Conservation (phyloP, 139 green algal species). For the Chlamydomonas applanata region DNA sequence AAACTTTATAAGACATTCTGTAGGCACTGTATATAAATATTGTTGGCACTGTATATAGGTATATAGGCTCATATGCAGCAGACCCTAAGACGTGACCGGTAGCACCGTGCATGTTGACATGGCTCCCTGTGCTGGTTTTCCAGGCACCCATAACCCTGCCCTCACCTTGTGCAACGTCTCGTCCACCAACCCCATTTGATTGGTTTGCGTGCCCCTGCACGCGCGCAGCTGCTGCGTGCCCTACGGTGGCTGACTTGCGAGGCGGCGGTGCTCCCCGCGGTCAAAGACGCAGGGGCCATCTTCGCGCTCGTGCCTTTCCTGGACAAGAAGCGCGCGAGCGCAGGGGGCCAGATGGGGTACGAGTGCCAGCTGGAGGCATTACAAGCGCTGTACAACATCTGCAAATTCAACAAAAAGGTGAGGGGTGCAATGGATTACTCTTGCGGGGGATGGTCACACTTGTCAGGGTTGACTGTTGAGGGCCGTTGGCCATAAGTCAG, state of each 20-base stretch:
- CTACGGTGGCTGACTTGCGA: slow-evolving; percentile 50
- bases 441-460: not conserved
- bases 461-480: too few species aligned
- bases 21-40: too few species aligned
- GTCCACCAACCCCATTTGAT: not conserved
- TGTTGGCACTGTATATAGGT: too few species aligned
- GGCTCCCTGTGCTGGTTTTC: not conserved
- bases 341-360: not conserved
- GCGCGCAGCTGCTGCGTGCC: slow-evolving; percentile 38
- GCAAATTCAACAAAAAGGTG: slow-evolving; percentile 70
- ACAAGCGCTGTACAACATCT: slow-evolving; percentile 75
- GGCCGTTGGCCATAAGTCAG: too few species aligned
- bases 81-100: too few species aligned
- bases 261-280: slow-evolving; percentile 34
- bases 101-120: too few species aligned
- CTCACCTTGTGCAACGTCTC: too few species aligned
- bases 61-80: too few species aligned
- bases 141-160: not conserved
- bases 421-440: not conserved
- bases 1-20: too few species aligned
- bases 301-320: slow-evolving; percentile 56
- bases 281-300: slow-evolving; percentile 63
- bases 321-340: not conserved
- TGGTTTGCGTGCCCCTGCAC: not conserved
- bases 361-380: slow-evolving; percentile 64